Percentiles rank a stretch among this genome's conserved stretches.
phyloP scores from a whole-genome alignment of 202 grass and related monocot species.

The Schoenoplectus tabernaemontani region DNA sequence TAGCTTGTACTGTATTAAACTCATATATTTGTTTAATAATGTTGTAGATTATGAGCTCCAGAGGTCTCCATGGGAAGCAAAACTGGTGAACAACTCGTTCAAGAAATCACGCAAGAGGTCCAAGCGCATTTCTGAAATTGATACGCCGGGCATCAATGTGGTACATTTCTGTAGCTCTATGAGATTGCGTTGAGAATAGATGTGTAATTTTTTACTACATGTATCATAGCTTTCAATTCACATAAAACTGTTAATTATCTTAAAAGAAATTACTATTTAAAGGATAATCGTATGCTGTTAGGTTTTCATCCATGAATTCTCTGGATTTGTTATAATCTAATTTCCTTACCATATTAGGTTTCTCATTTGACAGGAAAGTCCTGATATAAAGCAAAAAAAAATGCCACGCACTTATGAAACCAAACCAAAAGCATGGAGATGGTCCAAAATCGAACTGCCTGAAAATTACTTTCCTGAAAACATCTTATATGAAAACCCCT shows the following conservation, averaged over 20 bases:
- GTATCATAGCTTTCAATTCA: slow-evolving; percentile 24
- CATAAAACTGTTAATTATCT: slow-evolving; percentile 7
- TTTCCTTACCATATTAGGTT: slow-evolving; percentile 12
- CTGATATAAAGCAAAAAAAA: slow-evolving; percentile 21
- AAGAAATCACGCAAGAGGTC: slow-evolving; percentile 59
- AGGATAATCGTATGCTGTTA: slow-evolving; percentile 6
- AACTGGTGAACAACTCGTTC: slow-evolving; percentile 31
- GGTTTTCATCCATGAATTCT: not conserved
- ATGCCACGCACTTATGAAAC: slow-evolving; percentile 26
- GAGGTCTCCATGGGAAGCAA: slow-evolving; percentile 26
- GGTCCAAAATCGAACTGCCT: slow-evolving; percentile 32
- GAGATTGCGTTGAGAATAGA: slow-evolving; percentile 5
- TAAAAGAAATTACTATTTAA: slow-evolving; percentile 1
- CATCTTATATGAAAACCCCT: slow-evolving; percentile 4
- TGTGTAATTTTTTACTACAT: not conserved
- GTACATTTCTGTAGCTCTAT: slow-evolving; percentile 20
- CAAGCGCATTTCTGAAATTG: slow-evolving; percentile 50
- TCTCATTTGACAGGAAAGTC: slow-evolving; percentile 5
- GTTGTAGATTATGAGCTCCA: slow-evolving; percentile 26
- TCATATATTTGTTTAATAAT: slow-evolving; percentile 19
- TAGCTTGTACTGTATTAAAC: not conserved
- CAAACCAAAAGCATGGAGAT: slow-evolving; percentile 29
- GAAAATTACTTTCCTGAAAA: slow-evolving; percentile 29
- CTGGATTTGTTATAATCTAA: not conserved
- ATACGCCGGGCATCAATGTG: slow-evolving; percentile 34